Base-by-base conservation (phyloP, 2,329 filamentous ascomycete species). In the Ophidiomyces ophidiicola region DNA sequence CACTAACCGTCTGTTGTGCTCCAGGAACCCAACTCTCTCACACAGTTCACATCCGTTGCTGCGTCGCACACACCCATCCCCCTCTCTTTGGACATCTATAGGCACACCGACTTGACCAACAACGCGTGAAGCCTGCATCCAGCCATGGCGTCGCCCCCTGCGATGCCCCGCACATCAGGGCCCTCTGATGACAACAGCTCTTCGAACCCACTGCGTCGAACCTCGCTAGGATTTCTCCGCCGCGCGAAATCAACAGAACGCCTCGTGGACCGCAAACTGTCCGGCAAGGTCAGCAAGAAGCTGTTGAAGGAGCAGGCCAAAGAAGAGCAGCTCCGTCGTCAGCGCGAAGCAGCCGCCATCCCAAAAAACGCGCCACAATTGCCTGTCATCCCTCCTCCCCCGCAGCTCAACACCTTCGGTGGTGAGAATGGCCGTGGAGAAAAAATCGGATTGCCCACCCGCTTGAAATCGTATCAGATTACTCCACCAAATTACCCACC, bases 191-290 rank as follows among this genome's bases (percentile, higher is more conserved):
- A 32, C 6, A 15, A 30, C 19, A n/a, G 17, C 25, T 35, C 25
- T 6, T 17, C 34, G 15, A 41, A 36, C 25, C 11, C 15, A 21
- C 32, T 57, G 41, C 66, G 68, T 50, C 64, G 67, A 44, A 63
- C 69, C 30, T 70, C 68, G 37, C 61, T 74, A 42, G 69, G 69
- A 20, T 71, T 82, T 54, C 69, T 82, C 46, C 71, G 76, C 60
- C 74, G 78, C 50, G 72, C 72, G 56, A 82, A 81, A 56, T 81
- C 77, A 42, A 72, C 71, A 44, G 77, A 82, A 45, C 59, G 55
- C 48, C 57, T 81, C 42, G 70, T 69, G 50, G 74, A 73, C 50
- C 67, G 65, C 47, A 68, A 66, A 58, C 32, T 51, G 11, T 60
- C 56, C 14, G 50, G 50, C 30, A 57, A 50, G 35, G 49, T 49